Conservation (phyloP, 2,329 filamentous ascomycete genomes). For the Trichophyton simii region DNA sequence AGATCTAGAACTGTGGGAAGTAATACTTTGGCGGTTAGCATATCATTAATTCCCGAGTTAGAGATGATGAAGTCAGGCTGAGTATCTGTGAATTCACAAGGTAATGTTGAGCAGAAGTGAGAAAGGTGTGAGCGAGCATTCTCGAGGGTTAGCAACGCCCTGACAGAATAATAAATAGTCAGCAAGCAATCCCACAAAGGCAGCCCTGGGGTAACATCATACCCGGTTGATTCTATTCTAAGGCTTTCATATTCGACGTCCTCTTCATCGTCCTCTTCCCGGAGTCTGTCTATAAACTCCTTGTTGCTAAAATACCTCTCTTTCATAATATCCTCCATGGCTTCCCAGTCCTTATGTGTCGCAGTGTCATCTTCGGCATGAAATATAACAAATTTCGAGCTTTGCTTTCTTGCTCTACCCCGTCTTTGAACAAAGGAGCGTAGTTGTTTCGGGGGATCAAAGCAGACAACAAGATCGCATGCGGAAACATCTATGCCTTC, state of each 20-base stretch:
- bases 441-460: conserved; percentile 48
- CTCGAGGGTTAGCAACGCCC: conserved; percentile 58
- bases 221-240: conserved; percentile 34
- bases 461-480: conserved; percentile 54
- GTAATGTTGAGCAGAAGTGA: conserved; percentile 62
- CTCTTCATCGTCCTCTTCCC: conserved; percentile 37
- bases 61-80: conserved; percentile 55
- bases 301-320: conserved; percentile 53
- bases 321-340: conserved; percentile 62
- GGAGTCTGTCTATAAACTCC: conserved; percentile 37
- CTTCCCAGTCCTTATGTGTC: conserved; percentile 44
- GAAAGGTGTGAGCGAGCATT: conserved; percentile 64
- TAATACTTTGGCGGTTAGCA: conserved; percentile 45
- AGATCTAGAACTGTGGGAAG: conserved; percentile 60
- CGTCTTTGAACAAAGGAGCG: conserved; percentile 55
- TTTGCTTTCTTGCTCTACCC: conserved; percentile 47
- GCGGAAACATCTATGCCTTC: conserved; percentile 51
- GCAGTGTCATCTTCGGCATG: conserved; percentile 24
- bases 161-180: conserved; percentile 17
- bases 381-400: conserved; percentile 46
- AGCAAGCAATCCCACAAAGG: conserved; percentile 6
- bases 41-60: conserved; percentile 20
- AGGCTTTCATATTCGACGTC: conserved; percentile 30
- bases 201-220: conserved; percentile 12
- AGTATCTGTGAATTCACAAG: conserved; percentile 49